Base-by-base conservation (phyloP, 768 basidiomycete species). In the Kwoniella sp. region DNA sequence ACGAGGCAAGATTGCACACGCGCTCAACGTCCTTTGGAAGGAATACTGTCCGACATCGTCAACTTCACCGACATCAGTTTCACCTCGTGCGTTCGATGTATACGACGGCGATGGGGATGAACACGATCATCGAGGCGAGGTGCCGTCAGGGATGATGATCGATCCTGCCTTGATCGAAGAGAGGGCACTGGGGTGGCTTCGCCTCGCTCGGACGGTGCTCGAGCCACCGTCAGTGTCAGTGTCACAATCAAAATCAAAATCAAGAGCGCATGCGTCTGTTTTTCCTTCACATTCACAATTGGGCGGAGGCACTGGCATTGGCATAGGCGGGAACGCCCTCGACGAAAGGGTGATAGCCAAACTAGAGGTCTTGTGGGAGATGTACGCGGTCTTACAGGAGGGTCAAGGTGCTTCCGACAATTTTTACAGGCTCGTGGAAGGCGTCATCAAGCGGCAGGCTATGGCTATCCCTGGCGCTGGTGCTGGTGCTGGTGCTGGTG, bases 371-470 rank as follows among this genome's bases (percentile, higher is more conserved):
- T 30, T 67, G 11, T 37, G 37, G 31, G 66, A 67, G 31, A 57
- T 67, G 59, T 62, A 67, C 34, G 47, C 52, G 28, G n/a, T 67
- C 2, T 13, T 66, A 7, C 50, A 45, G 17, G 66, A 57, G 22
- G 53, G 38, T n/a, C 28, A 60, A 2, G 65, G 56, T 9, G 59
- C 57, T 9, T 45, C 41, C 11, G 55, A 67, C 4, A 54, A 25
- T 20, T 67, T 67, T 29, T 53, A 26, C 22, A 56, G 60, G 45
- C 34, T 67, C n/a, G n/a, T 61, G 15, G 66, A 67, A 47, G 59
- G 66, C 0, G 55, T 57, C n/a, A 55, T 60, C 23, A 56, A 26
- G 37, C 15, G 41, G 34, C 15, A 30, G 22, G 28, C 20, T 9
- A 28, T 5, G 31, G 9, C 26, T 25, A 13, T 37, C 13, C 34